These are phyloP conservation scores for Aegilops longissima DNA, from an alignment of 176 grass and related monocot species.

Conservation along the genomic window DNA sequence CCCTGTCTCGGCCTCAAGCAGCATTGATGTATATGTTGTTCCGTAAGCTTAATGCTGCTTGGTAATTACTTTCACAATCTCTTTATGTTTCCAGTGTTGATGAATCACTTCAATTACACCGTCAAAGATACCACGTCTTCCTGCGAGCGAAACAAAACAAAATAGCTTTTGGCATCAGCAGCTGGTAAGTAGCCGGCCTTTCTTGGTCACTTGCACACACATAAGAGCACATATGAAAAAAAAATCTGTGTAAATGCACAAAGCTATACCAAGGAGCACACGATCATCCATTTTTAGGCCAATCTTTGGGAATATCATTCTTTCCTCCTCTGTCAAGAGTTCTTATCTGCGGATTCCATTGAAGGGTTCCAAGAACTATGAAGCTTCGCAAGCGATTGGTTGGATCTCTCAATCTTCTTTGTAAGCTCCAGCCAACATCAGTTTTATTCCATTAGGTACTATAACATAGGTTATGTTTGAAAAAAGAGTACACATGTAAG, in stretches of 20 bases:
- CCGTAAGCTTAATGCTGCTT: conserved; percentile 48
- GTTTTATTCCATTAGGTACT: conserved; percentile 11
- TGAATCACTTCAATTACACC: conserved; percentile 84
- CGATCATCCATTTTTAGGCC: conserved; percentile 66
- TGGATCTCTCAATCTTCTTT: conserved; percentile 84
- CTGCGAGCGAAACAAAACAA: conserved; percentile 34
- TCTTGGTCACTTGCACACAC: background rate
- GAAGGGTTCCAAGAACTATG: conserved; percentile 50
- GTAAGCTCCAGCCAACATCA: conserved; percentile 51
- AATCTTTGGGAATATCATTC: conserved; percentile 55
- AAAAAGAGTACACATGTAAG: conserved; percentile 9
- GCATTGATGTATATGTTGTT: conserved; percentile 53
- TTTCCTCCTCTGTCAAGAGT: conserved; percentile 81
- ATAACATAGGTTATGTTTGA: background rate
- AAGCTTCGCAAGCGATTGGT: conserved; percentile 58
- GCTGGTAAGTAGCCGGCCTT: background rate
- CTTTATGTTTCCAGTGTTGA: conserved; percentile 88
- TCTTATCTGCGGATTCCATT: conserved; percentile 59
- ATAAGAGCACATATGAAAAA: conserved; percentile 1
- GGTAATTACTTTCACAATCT: conserved; percentile 85
- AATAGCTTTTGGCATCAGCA: background rate
- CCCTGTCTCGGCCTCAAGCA: conserved; percentile 77
- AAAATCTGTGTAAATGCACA: background rate
- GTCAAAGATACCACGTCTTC: conserved; percentile 76
- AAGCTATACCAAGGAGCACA: conserved; percentile 53